Base-by-base conservation (phyloP, 2,329 filamentous ascomycete species). In the Sarocladium oryzae region DNA sequence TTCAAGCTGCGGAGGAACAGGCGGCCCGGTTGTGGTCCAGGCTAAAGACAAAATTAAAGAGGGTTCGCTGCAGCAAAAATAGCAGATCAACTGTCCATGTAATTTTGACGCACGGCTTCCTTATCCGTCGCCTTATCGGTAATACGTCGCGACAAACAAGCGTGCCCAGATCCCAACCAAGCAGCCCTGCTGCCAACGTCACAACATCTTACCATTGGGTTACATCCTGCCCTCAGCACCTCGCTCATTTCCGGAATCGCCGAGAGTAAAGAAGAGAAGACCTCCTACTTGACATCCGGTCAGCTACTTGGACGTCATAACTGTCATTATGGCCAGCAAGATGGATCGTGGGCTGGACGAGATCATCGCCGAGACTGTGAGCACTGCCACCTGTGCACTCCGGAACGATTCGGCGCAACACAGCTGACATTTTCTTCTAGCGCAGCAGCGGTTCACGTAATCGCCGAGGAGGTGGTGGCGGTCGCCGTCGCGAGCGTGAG, bases 291-390 rank as follows among this genome's bases (percentile, higher is more conserved):
- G n/a, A n/a, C n/a, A n/a, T n/a, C n/a, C n/a, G n/a, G n/a, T n/a
- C 32, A 26, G 13, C 46, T 21, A 3, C n/a, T 33, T 36, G 16
- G 46, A 33, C 28, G 15, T 21, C 11, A 18, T 15, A 45, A 35
- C 53, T 41, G 28, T 23, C 53, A 60, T 35, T 51, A 72, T 70
- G 68, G 60, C 66, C 51, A 64, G 66, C 54, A 73, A 70, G 54
- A 76, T 79, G 73, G 75, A 77, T 57, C 75, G 73, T 58, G 77
- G 75, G 53, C 73, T 79, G 28, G 77, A 79, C 62, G 77, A 80
- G 62, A 79, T 79, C 60, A 76, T 79, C 57, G 74, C 73, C 53
- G 75, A 79, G 55, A 71, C 66, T 62, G 71, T 74, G 63, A n/a
- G n/a, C 49, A 63, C 55, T 8, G 23, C 56, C 37, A 54, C 16